Conservation (phyloP, 2,329 filamentous ascomycete species). For the Aureobasidium sp. region DNA sequence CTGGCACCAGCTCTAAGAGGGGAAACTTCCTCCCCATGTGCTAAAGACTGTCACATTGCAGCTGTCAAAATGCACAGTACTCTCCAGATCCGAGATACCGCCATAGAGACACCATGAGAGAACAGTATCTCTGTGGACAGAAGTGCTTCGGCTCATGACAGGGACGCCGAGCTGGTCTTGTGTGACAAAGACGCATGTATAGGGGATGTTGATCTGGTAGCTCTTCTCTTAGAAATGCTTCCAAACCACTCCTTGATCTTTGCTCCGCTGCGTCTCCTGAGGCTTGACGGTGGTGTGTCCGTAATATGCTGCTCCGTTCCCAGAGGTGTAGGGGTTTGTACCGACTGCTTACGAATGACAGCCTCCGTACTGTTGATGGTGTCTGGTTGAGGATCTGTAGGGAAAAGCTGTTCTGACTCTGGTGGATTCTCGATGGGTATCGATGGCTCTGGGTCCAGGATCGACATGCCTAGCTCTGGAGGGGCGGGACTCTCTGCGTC, state of each 20-base stretch:
- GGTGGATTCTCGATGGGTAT: neutral
- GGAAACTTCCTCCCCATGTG: no score
- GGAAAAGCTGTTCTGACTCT: neutral
- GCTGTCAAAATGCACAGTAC: no score
- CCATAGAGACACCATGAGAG: no score
- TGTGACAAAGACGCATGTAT: neutral
- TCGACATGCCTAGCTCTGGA: neutral
- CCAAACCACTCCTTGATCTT: constrained; percentile 7
- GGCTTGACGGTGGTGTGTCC: constrained; percentile 39
- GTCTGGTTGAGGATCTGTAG: neutral
- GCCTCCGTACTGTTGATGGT: neutral
- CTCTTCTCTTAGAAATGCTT: constrained; percentile 7
- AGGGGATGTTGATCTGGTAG: neutral
- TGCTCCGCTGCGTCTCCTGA: constrained; percentile 36
- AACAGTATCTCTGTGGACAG: no score
- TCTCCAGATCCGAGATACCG: no score
- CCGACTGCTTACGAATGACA: neutral
- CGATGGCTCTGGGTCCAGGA: neutral
- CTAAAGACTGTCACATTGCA: no score
- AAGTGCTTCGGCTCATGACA: neutral
- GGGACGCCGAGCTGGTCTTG: constrained; percentile 2
- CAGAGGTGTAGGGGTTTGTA: constrained; percentile 1
- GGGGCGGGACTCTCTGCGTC: neutral
- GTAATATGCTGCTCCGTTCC: neutral
- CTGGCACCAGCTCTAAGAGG: no score